These are phyloP conservation scores for Hypoxylon sp. DNA, from an alignment of 2,329 filamentous ascomycete species.

Conservation along the genomic window DNA sequence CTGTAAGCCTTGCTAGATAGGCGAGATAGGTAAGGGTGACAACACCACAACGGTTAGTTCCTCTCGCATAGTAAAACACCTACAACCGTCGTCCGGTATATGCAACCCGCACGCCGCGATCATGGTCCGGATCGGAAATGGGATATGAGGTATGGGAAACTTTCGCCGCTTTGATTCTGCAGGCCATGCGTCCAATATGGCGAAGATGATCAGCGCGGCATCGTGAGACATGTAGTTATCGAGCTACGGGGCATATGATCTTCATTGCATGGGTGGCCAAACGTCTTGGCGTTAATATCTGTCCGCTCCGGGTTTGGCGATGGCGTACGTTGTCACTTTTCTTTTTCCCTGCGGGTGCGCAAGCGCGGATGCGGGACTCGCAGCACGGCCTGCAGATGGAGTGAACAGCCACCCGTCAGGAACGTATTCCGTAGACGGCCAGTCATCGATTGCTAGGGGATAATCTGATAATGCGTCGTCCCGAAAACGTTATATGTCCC, in stretches of 20 bases:
- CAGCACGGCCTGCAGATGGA: slow-evolving; percentile 33
- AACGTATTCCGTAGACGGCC: slow-evolving; percentile 21
- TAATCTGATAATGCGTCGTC: slow-evolving; percentile 39
- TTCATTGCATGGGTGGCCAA: slow-evolving; percentile 37
- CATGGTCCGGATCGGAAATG: slow-evolving; percentile 8
- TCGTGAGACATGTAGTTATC: slow-evolving; percentile 39
- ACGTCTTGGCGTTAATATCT: slow-evolving; percentile 38
- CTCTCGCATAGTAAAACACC: slow-evolving; percentile 5
- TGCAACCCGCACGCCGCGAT: neutral
- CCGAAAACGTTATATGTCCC: slow-evolving; percentile 26
- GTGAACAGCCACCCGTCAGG: slow-evolving; percentile 38
- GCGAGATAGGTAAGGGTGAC: slow-evolving; percentile 15
- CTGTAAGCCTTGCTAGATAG: slow-evolving; percentile 15
- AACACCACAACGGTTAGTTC: slow-evolving; percentile 14
- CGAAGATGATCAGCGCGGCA: slow-evolving; percentile 27
- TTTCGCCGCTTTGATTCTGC: slow-evolving; percentile 17
- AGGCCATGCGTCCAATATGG: slow-evolving; percentile 23
- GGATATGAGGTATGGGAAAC: slow-evolving; percentile 8
- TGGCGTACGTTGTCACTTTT: slow-evolving; percentile 31
- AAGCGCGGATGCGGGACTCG: slow-evolving; percentile 41
- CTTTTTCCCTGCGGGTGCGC: slow-evolving; percentile 29
- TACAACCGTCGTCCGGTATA: neutral
- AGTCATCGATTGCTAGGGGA: slow-evolving; percentile 33
- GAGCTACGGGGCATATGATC: slow-evolving; percentile 35
- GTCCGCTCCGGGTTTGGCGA: slow-evolving; percentile 40